A percentile compares a stretch with the other conserved stretches of the same genome.
phyloP scores from a whole-genome alignment of 2,329 filamentous ascomycete genomes.

The Fusarium sp. region DNA sequence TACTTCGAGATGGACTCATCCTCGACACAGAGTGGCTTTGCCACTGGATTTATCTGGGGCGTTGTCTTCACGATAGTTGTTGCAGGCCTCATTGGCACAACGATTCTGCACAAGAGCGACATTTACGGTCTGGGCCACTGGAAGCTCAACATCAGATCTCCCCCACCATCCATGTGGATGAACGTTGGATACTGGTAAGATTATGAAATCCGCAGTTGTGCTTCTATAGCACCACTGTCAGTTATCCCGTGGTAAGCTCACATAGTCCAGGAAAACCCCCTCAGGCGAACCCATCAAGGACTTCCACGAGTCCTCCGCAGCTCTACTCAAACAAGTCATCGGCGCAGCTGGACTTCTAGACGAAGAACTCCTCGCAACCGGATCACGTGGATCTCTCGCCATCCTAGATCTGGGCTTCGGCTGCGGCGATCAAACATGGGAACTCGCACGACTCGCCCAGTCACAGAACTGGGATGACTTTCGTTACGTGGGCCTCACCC shows the following conservation, averaged over 20 bases:
- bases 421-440: conserved; percentile 68
- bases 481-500: conserved; percentile 66
- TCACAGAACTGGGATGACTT: conserved; percentile 45
- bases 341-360: conserved; percentile 55
- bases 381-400: conserved; percentile 40
- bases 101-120: conserved; percentile 45
- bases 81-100: conserved; percentile 23
- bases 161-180: conserved; percentile 70
- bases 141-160: conserved; percentile 63
- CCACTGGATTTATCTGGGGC: conserved; percentile 46
- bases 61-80: conserved; percentile 35
- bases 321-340: conserved; percentile 62
- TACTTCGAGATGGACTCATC: conserved; percentile 11
- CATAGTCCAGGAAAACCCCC: conserved; percentile 44
- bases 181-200: conserved; percentile 72
- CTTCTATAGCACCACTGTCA: neutral
- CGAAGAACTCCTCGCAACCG: conserved; percentile 1
- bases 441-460: conserved; percentile 52
- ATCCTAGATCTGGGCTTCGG: conserved; percentile 69
- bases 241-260: neutral
- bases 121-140: conserved; percentile 67
- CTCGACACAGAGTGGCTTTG: conserved; percentile 36
- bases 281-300: conserved; percentile 48
- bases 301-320: conserved; percentile 61
- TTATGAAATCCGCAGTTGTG: neutral